Conservation (phyloP, 257 asterid genomes). For the Fraxinus cuspidata region DNA sequence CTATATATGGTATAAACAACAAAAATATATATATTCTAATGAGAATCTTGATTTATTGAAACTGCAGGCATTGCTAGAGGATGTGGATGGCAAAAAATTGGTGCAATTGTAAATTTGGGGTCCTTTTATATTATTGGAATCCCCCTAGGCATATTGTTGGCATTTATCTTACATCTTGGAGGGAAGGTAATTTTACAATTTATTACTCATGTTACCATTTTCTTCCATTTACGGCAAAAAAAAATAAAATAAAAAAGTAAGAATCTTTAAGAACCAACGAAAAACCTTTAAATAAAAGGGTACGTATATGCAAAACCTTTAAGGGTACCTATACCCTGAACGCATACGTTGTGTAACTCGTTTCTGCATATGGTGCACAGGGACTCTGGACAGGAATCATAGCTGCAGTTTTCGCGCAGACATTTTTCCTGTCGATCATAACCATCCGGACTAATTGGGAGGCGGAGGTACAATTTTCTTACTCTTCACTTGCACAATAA, state of each 20-base stretch:
- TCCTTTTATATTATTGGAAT: conserved; percentile 65
- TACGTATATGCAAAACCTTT: too few relatives aligned
- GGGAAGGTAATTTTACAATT: conserved; percentile 51
- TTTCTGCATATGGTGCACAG: conserved; percentile 25
- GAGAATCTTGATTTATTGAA: not conserved
- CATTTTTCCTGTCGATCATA: conserved; percentile 47
- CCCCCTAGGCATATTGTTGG: conserved; percentile 53
- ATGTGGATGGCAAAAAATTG: conserved; percentile 81
- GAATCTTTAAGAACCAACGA: too few relatives aligned
- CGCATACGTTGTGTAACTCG: not conserved
- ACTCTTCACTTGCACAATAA: too few relatives aligned
- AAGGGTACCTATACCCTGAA: too few relatives aligned
- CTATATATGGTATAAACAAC: too few relatives aligned
- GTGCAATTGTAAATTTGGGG: conserved; percentile 61
- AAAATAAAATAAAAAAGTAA: too few relatives aligned
- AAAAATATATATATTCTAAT: not conserved
- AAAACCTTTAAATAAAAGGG: too few relatives aligned
- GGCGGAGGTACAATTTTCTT: conserved; percentile 45
- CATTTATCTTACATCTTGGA: conserved; percentile 57
- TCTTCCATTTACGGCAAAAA: too few relatives aligned
- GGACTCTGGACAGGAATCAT: conserved; percentile 70
- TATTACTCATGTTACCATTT: too few relatives aligned
- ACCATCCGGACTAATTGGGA: conserved; percentile 62
- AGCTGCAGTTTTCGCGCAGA: conserved; percentile 60
- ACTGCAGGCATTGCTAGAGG: conserved; percentile 59